phyloP scores from a whole-genome alignment of 768 basidiomycete genomes.

The Megacollybia marginata region DNA sequence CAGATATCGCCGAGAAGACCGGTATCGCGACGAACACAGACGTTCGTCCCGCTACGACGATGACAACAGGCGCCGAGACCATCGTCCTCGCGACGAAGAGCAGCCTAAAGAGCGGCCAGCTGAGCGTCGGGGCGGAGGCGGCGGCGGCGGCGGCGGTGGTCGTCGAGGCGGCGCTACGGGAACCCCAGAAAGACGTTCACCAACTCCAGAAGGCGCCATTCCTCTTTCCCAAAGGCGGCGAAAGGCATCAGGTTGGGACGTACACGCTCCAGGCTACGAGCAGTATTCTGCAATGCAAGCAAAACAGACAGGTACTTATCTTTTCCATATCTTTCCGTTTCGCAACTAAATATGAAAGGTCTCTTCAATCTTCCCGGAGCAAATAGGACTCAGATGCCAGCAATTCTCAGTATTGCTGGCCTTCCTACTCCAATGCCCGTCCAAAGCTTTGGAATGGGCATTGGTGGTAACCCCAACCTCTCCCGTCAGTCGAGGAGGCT shows the following conservation, averaged over 20 bases:
- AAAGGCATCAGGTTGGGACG: slow-evolving; percentile 93
- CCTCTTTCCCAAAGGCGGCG: slow-evolving; percentile 82
- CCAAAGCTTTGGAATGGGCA: slow-evolving; percentile 80
- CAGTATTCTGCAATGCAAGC: slow-evolving; percentile 93
- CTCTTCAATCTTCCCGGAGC: slow-evolving; percentile 95
- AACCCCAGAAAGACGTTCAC: slow-evolving; percentile 75
- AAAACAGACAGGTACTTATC: slow-evolving; percentile 83
- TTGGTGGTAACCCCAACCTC: slow-evolving; percentile 80
- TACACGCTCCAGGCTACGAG: slow-evolving; percentile 92
- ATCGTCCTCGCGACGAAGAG: slow-evolving; percentile 23
- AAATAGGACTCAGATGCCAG: slow-evolving; percentile 81
- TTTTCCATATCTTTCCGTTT: not conserved
- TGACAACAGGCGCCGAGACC: slow-evolving; percentile 35
- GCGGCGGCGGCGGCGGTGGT: slow-evolving; percentile 35
- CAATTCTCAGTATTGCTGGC: slow-evolving; percentile 75
- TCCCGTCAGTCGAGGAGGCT: slow-evolving; percentile 91
- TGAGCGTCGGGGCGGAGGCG: slow-evolving; percentile 11
- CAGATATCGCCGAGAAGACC: slow-evolving; percentile 23
- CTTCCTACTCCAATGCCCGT: slow-evolving; percentile 80
- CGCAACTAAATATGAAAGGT: slow-evolving; percentile 38
- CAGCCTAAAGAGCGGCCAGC: slow-evolving; percentile 27
- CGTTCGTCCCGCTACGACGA: slow-evolving; percentile 30
- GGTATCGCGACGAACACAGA: slow-evolving; percentile 12
- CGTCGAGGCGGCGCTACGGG: slow-evolving; percentile 51
- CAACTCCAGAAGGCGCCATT: slow-evolving; percentile 80